Percentiles rank a stretch among this genome's conserved stretches.
phyloP scores from a whole-genome alignment of 306 rosid genomes.

The Gleditsia sinensis region DNA sequence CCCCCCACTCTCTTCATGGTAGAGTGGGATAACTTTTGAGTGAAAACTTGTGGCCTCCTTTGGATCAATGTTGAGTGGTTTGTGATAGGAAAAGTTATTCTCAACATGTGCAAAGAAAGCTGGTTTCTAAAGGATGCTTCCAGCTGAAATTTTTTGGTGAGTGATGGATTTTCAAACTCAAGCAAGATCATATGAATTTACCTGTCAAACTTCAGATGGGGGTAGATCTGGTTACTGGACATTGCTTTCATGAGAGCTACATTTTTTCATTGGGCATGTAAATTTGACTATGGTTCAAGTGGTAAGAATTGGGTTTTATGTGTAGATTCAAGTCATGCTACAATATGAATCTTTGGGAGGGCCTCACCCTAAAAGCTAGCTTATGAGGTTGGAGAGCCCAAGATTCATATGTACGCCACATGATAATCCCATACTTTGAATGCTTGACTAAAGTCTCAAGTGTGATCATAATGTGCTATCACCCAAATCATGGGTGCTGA shows the following conservation, averaged over 20 bases:
- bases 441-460: too few relatives aligned
- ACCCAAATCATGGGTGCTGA: neutral
- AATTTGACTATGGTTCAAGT: neutral
- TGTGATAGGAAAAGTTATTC: neutral
- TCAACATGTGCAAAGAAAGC: neutral
- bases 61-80: neutral
- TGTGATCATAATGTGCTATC: too few relatives aligned
- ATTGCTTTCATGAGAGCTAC: neutral
- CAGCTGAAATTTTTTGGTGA: neutral
- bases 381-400: too few relatives aligned
- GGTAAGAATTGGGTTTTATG: neutral
- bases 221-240: neutral
- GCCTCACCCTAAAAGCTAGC: too few relatives aligned
- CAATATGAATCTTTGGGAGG: too few relatives aligned
- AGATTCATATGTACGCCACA: too few relatives aligned
- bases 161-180: neutral
- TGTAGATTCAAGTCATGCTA: neutral
- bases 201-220: neutral
- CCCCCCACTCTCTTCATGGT: neutral
- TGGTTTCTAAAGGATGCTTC: neutral
- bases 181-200: neutral
- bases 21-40: conserved; percentile 4
- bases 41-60: conserved; percentile 11
- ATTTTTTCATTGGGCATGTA: neutral
- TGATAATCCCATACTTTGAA: too few relatives aligned